A percentile compares a stretch with the other conserved stretches of the same genome.
Evolutionary conservation across 2,329 filamentous ascomycete species (phyloP).

Genomic region (Hirsutella thompsonii): DNA sequence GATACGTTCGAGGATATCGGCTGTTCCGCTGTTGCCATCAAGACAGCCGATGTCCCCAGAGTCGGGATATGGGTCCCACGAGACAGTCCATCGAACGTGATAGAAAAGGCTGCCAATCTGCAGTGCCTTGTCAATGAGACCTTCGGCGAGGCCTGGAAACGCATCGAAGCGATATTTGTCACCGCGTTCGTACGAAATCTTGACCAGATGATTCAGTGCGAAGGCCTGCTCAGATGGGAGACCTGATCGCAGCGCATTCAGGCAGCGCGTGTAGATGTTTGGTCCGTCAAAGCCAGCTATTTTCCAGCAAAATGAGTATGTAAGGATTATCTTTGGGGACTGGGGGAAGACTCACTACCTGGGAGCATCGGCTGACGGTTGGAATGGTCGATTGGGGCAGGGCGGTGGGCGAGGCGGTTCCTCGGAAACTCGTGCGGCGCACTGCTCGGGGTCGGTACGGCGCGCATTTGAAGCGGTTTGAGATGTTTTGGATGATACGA

Average conservation of each 20-base stretch:
- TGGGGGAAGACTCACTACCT: slow-evolving; percentile 41
- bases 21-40: slow-evolving; percentile 36
- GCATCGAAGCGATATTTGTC: slow-evolving; percentile 94
- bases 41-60: slow-evolving; percentile 34
- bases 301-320: neutral
- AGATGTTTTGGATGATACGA: slow-evolving; percentile 55
- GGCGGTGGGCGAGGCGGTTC: slow-evolving; percentile 28
- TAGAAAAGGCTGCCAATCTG: slow-evolving; percentile 71
- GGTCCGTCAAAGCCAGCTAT: slow-evolving; percentile 50
- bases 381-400: slow-evolving; percentile 12
- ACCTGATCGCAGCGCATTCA: slow-evolving; percentile 70
- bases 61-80: slow-evolving; percentile 46
- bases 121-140: slow-evolving; percentile 72
- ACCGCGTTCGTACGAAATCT: slow-evolving; percentile 87
- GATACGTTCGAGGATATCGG: slow-evolving; percentile 52
- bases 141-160: slow-evolving; percentile 79
- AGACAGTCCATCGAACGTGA: slow-evolving; percentile 67
- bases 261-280: slow-evolving; percentile 83
- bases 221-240: slow-evolving; percentile 80
- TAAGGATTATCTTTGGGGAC: neutral
- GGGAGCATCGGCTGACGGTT: slow-evolving; percentile 38
- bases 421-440: slow-evolving; percentile 51
- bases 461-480: slow-evolving; percentile 55
- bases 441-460: slow-evolving; percentile 63
- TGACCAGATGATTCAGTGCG: slow-evolving; percentile 83